phyloP scores from a whole-genome alignment of 257 asterid species.

The Echites panduratus region DNA sequence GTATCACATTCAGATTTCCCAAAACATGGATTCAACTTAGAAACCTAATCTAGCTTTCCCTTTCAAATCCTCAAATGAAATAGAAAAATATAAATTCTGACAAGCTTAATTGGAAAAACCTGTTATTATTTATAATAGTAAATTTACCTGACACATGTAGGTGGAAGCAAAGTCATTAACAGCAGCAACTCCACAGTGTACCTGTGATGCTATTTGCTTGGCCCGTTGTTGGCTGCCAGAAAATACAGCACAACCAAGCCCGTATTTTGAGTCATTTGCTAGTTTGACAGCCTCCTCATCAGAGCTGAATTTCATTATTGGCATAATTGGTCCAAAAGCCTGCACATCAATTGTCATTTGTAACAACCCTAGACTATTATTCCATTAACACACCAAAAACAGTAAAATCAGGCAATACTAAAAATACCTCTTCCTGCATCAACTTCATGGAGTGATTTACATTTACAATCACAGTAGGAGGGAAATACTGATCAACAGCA shows the following conservation, averaged over 20 bases:
- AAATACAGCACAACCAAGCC: constrained; percentile 98
- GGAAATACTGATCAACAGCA: constrained; percentile 95
- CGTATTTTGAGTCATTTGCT: constrained; percentile 90
- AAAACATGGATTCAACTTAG: not conserved
- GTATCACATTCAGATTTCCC: not conserved
- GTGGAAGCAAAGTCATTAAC: constrained; percentile 84
- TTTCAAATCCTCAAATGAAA: not conserved
- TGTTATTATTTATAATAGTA: not conserved
- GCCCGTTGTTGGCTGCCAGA: constrained; percentile 93
- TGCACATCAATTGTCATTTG: constrained; percentile 27
- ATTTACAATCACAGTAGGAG: constrained; percentile 86
- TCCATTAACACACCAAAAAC: constrained; percentile 1
- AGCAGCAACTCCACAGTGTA: constrained; percentile 89
- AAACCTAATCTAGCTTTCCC: not conserved
- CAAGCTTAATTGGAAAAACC: not conserved
- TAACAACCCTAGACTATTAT: constrained; percentile 11
- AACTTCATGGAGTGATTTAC: constrained; percentile 86
- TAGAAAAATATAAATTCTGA: not conserved
- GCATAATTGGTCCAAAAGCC: constrained; percentile 99
- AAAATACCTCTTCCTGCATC: constrained; percentile 95
- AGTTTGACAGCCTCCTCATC: constrained; percentile 84
- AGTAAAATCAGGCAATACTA: not conserved
- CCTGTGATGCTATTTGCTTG: constrained; percentile 65
- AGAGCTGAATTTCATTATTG: constrained; percentile 84
- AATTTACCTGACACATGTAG: constrained; percentile 94